Conservation (phyloP, 2,329 filamentous ascomycete genomes). For the Pseudogymnoascus sp. region DNA sequence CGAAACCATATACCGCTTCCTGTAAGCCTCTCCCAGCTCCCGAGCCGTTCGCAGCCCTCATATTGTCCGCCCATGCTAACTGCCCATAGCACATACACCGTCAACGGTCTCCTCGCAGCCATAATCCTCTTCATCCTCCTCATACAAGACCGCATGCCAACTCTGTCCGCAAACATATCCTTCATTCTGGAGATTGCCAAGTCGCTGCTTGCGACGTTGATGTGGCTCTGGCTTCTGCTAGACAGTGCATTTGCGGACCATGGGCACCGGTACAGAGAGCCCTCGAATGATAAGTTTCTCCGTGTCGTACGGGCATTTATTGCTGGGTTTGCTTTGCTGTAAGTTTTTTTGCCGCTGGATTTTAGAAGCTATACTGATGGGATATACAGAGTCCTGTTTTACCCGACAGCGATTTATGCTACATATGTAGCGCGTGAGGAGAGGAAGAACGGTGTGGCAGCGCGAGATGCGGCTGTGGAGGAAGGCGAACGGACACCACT, state of each 20-base stretch:
- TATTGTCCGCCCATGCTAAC: background rate
- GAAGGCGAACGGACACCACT: background rate
- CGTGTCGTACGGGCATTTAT: constrained; percentile 13
- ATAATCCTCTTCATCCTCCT: constrained; percentile 18
- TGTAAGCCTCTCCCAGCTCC: background rate
- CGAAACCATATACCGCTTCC: constrained; percentile 2
- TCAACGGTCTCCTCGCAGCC: constrained; percentile 14
- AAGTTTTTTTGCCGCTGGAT: constrained; percentile 6
- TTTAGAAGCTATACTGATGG: background rate
- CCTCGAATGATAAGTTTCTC: background rate
- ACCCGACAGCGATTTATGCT: constrained; percentile 16
- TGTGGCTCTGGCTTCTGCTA: constrained; percentile 20
- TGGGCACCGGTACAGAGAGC: background rate
- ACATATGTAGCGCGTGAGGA: background rate
- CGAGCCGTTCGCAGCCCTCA: background rate
- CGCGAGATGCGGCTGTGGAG: background rate
- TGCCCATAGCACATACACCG: constrained; percentile 8
- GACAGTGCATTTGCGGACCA: constrained; percentile 14
- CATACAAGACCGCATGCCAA: constrained; percentile 14
- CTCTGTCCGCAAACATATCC: background rate
- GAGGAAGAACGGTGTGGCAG: background rate
- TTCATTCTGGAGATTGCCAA: constrained; percentile 17
- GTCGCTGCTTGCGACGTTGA: constrained; percentile 13
- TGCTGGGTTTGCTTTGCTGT: constrained; percentile 19
- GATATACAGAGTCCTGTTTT: constrained; percentile 13